Conservation (phyloP, 805 yeast species). For the Phaffomyces thermotolerans region DNA sequence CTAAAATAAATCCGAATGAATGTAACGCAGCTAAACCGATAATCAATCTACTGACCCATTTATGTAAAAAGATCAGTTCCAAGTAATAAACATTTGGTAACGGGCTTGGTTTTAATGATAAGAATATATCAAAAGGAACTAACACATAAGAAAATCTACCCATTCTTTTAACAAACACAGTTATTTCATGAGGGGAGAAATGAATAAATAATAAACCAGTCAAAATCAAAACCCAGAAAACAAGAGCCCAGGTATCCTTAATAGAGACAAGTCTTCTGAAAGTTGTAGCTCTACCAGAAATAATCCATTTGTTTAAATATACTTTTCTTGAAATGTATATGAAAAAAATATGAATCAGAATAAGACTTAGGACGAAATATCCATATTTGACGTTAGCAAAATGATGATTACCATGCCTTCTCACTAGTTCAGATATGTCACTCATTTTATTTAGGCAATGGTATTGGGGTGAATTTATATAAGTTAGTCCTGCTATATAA, state of each 20-base stretch:
- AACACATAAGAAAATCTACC: slow-evolving; percentile 58
- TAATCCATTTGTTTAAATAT: slow-evolving; percentile 31
- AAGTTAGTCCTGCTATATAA: too few species aligned
- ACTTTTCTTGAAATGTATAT: slow-evolving; percentile 28
- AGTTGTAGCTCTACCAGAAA: slow-evolving; percentile 32
- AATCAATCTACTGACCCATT: slow-evolving; percentile 62
- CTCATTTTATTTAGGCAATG: not conserved
- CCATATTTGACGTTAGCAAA: slow-evolving; percentile 56
- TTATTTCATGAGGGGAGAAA: slow-evolving; percentile 27
- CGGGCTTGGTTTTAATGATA: slow-evolving; percentile 52
- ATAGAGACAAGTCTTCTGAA: slow-evolving; percentile 25
- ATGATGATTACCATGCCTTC: slow-evolving; percentile 49
- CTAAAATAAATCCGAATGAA: slow-evolving; percentile 41
- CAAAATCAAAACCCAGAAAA: slow-evolving; percentile 29
- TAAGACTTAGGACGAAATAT: slow-evolving; percentile 37
- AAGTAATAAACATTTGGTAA: slow-evolving; percentile 42
- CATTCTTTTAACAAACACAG: slow-evolving; percentile 41
- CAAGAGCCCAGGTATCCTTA: slow-evolving; percentile 30
- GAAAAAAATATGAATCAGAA: slow-evolving; percentile 32
- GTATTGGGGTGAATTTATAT: too few species aligned
- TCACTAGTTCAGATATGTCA: not conserved
- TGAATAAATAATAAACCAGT: slow-evolving; percentile 29
- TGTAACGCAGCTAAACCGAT: slow-evolving; percentile 41
- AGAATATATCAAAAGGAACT: slow-evolving; percentile 48
- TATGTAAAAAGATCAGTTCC: slow-evolving; percentile 51